A percentile compares a stretch with the other conserved stretches of the same genome.
Evolutionary conservation across 2,329 filamentous ascomycete species (phyloP).

Genomic region (Aureobasidium namibiae): DNA sequence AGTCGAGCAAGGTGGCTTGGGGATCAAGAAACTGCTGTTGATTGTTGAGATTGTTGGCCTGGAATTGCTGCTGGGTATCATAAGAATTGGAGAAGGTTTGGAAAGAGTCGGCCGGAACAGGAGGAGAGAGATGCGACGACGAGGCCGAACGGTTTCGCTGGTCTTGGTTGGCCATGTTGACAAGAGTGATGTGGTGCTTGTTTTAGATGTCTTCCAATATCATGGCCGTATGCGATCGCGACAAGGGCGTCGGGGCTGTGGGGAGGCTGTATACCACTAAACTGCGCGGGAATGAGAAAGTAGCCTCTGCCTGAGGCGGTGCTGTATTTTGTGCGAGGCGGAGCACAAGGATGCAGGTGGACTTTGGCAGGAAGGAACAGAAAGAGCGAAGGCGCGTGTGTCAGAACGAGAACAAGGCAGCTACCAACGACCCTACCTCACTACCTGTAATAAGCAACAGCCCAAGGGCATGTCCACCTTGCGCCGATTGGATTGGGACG

Average conservation of each 20-base stretch:
- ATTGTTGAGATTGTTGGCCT: background rate
- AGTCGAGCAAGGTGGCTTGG: conserved; percentile 12
- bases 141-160: conserved; percentile 6
- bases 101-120: conserved; percentile 2
- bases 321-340: background rate
- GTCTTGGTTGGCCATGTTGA: conserved; percentile 10
- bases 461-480: conserved; percentile 1
- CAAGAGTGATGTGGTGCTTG: background rate
- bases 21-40: conserved; percentile 13
- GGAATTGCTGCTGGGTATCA: conserved; percentile 4
- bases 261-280: conserved; percentile 13
- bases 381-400: background rate
- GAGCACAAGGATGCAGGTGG: background rate
- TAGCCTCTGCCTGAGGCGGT: conserved; percentile 3
- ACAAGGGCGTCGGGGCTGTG: conserved; percentile 10
- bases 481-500: conserved; percentile 6
- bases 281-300: background rate
- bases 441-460: conserved; percentile 5
- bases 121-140: conserved; percentile 7
- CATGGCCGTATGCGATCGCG: conserved; percentile 4
- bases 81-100: background rate
- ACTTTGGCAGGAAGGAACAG: background rate
- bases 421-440: background rate
- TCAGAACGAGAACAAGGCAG: conserved; percentile 10
- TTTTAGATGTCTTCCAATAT: conserved; percentile 10